Base-by-base conservation (phyloP, 768 basidiomycete species). In the Pleurotus djamor region DNA sequence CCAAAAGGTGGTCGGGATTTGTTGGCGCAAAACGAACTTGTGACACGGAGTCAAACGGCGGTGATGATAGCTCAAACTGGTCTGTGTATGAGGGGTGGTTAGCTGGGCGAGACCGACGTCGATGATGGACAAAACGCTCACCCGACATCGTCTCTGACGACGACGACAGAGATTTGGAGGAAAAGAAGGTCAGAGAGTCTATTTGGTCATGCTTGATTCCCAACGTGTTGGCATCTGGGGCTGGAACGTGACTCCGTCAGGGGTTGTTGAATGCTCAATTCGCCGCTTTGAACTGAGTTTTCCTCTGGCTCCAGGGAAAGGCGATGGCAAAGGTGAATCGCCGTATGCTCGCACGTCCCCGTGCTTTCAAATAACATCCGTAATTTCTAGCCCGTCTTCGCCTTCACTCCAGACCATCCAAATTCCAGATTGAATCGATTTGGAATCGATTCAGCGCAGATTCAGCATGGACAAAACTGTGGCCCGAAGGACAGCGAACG, bases 31-130 rank as follows among this genome's bases (percentile, higher is more conserved):
- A 98, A 35, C 83, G 80, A 33, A 98, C 75, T 41, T 86, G 81
- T 2, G 93, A 91, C 52, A 96, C 83, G 65, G 89, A 90, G 74
- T 97, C 94, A 65, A 92, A 89, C 0, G 94, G 94, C 0, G 92
- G 86, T 0, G 87, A 86, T 5, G 79, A 74, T 36, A 88, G 65
- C 47, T 63, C 57, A 16, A 56, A 34, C 45, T 61, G 63, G 21
- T 64, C 63, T 61, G 37, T 28, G 21, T 55, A 45, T 14, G 45
- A 10, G 16, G 21, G 32, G 16, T 21, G 32, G 41, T 41, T 13
- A 21, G 21, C 45, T 2, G 17, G 12, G 34, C 55, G 41, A 37
- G 38, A 38, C 32, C 3, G 5, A 57, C 21, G 21, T 28, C 21
- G 21, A 28, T 10, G 45, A 57, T 32, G 17, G 12, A 43, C 2